Base-by-base conservation (phyloP, 1,284 basidiomycete genomes). In the Apiotrichum mycotoxinovorans region DNA sequence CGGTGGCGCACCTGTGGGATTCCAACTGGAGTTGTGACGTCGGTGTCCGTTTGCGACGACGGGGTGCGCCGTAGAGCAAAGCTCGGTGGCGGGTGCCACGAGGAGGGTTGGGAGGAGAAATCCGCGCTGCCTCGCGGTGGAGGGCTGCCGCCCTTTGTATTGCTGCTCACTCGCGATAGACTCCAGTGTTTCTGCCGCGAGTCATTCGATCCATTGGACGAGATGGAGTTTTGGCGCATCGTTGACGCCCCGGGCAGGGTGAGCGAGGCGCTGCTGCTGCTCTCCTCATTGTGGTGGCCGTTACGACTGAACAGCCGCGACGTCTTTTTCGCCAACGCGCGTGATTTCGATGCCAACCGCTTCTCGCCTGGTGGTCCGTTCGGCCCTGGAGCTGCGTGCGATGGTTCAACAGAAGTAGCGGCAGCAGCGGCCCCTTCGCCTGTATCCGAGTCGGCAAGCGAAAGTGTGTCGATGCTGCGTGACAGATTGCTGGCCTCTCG, bases 321-420 rank as follows among this genome's bases (percentile, higher is more conserved):
- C 0, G 74, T 76, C 65, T 76, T 76, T 63, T 74, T 73, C 2
- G 67, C 74, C 33, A 76, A 51, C 14, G 63, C 54, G 17, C 67
- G 60, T 7, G 69, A 60, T 51, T 70, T 73, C 7, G 58, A 61
- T 51, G 64, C 59, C n/a, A n/a, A n/a, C 33, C 57, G 57, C 51
- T 65, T 60, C 17, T 51, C 60, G 14, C 37, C n/a, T 5, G 58
- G 57, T 4, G 22, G 20, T 18, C 22, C 27, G 8, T 30, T 37
- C 20, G 48, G 33, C 14, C 8, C 35, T 20, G 30, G 25, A 14
- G 54, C 22, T 26, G 41, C 23, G 4, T 40, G 34, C 30, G 50
- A 30, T 26, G 35, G 46, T 15, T 12, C 44, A 26, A 26, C 25
- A n/a, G 52, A 25, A 20, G 26, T 26, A 17, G 18, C 14, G 18